Evolutionary conservation across 2,329 filamentous ascomycete genomes (phyloP), one percentile per base, ranked within the genome.

Genomic region (Dactylellina haptotyla): DNA sequence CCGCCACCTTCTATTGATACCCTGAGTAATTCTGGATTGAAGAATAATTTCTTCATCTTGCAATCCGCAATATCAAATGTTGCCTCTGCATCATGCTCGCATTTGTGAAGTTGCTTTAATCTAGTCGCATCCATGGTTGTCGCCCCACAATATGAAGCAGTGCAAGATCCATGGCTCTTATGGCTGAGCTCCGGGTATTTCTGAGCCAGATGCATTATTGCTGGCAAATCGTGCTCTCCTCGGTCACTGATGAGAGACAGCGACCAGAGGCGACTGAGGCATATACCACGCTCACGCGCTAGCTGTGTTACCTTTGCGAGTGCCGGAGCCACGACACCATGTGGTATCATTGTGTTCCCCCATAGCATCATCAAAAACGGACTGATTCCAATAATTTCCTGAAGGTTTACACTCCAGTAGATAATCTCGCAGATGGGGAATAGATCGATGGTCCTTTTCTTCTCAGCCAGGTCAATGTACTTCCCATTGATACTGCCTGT

Each of bases 321-420:
- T 18, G 56, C 56, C 5, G 64, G 64, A 14, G 45, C 56, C 1
- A 41, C 28, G 25, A 67, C 26, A 12, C 53, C 14, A 45, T 59
- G 32, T 9, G 63, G 63, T 58, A 67, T 67, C 53, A 67, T 59
- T 6, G 53, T 67, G n/a, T 67, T 67, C 9, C 54, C 45, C 63
- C 63, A 67, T 12, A 41, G 18, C 5, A 30, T 23, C 16, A 8
- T 25, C 5, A 43, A 25, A 16, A 59, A 53, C 14, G 10, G 4
- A 18, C 2, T n/a, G 14, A 25, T 57, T 18, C 63, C 54, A 25
- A 45, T 6, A n/a, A 50, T 16, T 2, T 51, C 2, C n/a, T 67
- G 63, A 9, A 53, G 28, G 4, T 10, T 43, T 1, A 67, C n/a
- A 4, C 43, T 43, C 63, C 63, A 67, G 14, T 67, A 59, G 23